Evolutionary conservation across 371 early-diverging fungal genomes (phyloP), one percentile per base, ranked within the genome.

Genomic region (Mortierella sp.): DNA sequence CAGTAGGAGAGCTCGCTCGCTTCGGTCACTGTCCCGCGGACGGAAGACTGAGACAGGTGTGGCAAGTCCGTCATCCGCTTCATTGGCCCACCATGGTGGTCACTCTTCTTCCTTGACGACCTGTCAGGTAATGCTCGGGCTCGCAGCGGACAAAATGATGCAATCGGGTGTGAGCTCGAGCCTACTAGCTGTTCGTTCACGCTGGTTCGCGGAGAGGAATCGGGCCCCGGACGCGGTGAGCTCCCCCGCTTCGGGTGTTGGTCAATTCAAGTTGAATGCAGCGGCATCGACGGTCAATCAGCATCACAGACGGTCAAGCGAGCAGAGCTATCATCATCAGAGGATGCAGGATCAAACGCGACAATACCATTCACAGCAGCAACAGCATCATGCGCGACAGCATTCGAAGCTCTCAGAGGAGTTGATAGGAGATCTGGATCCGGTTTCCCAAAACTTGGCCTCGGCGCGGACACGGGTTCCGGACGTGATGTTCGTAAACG

Each of bases 91-190:
- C 4, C 47, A 11, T 34, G 37, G 37, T 11, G 37, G 37, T 1
- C 37, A 34, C 2, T 1, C 49, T 17, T 11, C 49, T 17, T 11
- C 58, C 19, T 28, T 57, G 37, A 70, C 71, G 32, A 71, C 71
- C 5, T 71, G 71, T 26, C 71, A 71, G 21, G 49, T 60, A 0
- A 71, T 71, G 60, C 26, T 71, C 21, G 71, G 71, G 9, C 15
- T 71, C 2, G 56, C 60, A 1, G 71, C 71, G 6, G 71, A 71
- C 26, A 64, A 31, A 27, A 57, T 71, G 60, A 60, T 71, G 23
- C 71, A 71, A 14, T 64, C 71, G 0, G 49, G 64, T 0, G 71
- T 71, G 12, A 39, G 54, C 15, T 71, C 64, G 2, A 64, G 64
- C 56, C 9, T 71, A 4, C 28, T 71, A 30, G 60, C 50, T 5